These are phyloP conservation scores for Aureobasidium sp. DNA, from an alignment of 2,329 filamentous ascomycete species.

Conservation along the genomic window DNA sequence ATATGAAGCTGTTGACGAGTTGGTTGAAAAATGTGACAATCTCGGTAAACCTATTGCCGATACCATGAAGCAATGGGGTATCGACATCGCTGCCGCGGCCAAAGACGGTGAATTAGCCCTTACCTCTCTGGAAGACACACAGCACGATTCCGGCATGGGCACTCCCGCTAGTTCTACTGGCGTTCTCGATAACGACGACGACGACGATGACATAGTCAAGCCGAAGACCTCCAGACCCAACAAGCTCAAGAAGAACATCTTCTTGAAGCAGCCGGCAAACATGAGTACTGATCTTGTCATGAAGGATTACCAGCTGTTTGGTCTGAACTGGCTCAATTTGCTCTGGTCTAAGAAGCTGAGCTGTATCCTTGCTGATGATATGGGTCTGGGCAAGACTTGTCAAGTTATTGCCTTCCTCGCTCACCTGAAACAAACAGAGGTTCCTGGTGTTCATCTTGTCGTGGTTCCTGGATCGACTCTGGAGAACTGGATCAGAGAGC, in stretches of 20 bases:
- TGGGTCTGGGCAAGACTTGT: constrained; percentile 92
- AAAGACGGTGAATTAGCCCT: constrained; percentile 55
- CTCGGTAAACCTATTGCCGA: constrained; percentile 60
- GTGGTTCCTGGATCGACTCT: constrained; percentile 90
- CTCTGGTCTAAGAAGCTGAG: constrained; percentile 73
- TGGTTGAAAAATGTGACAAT: constrained; percentile 68
- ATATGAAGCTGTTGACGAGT: constrained; percentile 73
- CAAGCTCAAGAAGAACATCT: constrained; percentile 36
- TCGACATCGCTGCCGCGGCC: constrained; percentile 56
- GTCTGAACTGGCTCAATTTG: constrained; percentile 87
- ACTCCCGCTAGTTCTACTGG: constrained; percentile 45
- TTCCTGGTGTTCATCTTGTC: constrained; percentile 68
- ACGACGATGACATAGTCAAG: constrained; percentile 24
- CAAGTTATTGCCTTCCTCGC: constrained; percentile 91
- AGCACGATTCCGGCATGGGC: constrained; percentile 60
- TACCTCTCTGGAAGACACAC: constrained; percentile 43
- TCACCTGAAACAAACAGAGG: constrained; percentile 64
- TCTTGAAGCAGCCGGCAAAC: constrained; percentile 61
- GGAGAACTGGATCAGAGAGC: constrained; percentile 93
- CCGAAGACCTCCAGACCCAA: constrained; percentile 30
- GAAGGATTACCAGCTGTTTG: constrained; percentile 91
- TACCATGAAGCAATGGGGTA: constrained; percentile 61
- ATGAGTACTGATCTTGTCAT: constrained; percentile 72
- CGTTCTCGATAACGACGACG: constrained; percentile 26
- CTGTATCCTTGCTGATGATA: constrained; percentile 92